phyloP scores from a whole-genome alignment of 202 grass and related monocot genomes.

The Tripidium arundinaceum region DNA sequence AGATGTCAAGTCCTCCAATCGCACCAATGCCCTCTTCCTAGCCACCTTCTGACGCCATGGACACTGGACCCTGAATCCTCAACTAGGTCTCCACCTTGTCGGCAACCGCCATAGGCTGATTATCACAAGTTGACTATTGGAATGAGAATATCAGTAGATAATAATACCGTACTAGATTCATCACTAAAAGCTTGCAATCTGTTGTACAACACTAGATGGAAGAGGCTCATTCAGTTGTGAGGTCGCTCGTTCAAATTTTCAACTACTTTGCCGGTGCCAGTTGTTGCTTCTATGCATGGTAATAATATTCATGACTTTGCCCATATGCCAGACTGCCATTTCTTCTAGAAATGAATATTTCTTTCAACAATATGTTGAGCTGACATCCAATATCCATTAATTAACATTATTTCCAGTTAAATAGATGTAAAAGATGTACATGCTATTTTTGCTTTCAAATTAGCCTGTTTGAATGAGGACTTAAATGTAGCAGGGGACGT shows the following conservation, averaged over 20 bases:
- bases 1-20: no score
- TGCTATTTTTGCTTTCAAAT: background rate
- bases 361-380: constrained; percentile 8
- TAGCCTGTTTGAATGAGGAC: constrained; percentile 7
- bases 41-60: no score
- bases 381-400: background rate
- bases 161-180: background rate
- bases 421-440: background rate
- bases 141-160: background rate
- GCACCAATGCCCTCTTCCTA: no score
- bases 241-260: constrained; percentile 96
- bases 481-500: background rate
- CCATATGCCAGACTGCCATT: background rate
- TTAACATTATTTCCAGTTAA: background rate
- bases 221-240: constrained; percentile 75
- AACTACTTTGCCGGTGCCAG: constrained; percentile 74
- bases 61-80: no score
- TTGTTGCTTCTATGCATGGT: constrained; percentile 79
- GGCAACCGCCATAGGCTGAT: no score
- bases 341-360: constrained; percentile 17
- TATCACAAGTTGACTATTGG: background rate
- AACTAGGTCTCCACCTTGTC: no score
- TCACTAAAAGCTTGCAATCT: constrained; percentile 33
- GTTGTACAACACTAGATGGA: constrained; percentile 76
- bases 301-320: constrained; percentile 40